Conservation (phyloP, 352 stramenopile genomes). For the Globisporangium takayamanum region DNA sequence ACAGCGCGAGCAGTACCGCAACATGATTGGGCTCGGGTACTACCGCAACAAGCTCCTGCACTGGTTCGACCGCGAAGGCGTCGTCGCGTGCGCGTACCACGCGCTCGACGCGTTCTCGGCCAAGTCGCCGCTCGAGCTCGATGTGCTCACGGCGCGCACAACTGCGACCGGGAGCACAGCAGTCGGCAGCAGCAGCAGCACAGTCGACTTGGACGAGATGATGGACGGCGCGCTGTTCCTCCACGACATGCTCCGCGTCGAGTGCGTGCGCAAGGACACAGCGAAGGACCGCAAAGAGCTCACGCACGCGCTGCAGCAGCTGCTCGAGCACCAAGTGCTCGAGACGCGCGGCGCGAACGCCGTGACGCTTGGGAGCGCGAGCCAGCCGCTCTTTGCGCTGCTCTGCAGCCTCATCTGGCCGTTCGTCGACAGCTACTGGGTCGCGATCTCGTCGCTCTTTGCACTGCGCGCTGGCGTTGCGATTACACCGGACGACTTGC, state of each 20-base stretch:
- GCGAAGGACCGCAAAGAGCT: conserved; percentile 37
- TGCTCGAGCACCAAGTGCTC: conserved; percentile 40
- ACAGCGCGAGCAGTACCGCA: conserved; percentile 72
- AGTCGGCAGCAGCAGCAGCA: conserved; percentile 1
- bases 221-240: conserved; percentile 63
- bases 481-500: conserved; percentile 51
- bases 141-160: not conserved
- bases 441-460: conserved; percentile 68
- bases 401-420: conserved; percentile 77
- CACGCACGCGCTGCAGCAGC: conserved; percentile 26
- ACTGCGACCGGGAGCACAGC: conserved; percentile 2
- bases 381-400: conserved; percentile 48
- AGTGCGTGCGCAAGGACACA: conserved; percentile 74
- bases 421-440: conserved; percentile 87
- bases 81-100: conserved; percentile 72
- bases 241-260: conserved; percentile 69
- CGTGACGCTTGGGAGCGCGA: conserved; percentile 9
- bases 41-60: conserved; percentile 87
- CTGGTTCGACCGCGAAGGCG: conserved; percentile 78
- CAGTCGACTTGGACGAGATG: conserved; percentile 42
- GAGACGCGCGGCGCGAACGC: conserved; percentile 7
- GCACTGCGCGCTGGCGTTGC: conserved; percentile 44
- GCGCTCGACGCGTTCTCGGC: conserved; percentile 46
- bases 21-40: conserved; percentile 84
- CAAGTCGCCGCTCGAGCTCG: conserved; percentile 4